A percentile compares a stretch with the other conserved stretches of the same genome.
Evolutionary conservation across 176 grass and related monocot genomes (phyloP).

Genomic region (Poa pratensis): DNA sequence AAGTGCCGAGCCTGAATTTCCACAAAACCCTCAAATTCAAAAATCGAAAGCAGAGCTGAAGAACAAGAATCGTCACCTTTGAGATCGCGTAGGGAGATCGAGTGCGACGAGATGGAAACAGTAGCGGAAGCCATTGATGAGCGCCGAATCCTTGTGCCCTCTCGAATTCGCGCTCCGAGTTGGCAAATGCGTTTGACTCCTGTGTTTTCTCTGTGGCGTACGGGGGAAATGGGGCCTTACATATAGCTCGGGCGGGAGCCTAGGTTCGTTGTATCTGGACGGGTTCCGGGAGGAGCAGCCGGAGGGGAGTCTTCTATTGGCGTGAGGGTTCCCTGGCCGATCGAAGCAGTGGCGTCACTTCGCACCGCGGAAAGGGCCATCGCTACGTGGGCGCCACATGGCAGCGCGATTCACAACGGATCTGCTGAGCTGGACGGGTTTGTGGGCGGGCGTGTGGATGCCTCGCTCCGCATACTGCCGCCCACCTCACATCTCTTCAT

Average conservation of each 20-base stretch:
- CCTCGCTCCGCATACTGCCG: background rate
- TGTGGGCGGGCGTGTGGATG: constrained; percentile 40
- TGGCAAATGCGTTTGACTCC: constrained; percentile 11
- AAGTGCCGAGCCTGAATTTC: background rate
- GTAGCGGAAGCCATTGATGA: constrained; percentile 72
- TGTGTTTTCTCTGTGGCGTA: constrained; percentile 43
- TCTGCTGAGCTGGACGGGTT: constrained; percentile 1
- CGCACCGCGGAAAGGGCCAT: background rate
- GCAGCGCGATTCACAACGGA: background rate
- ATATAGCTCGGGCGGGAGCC: constrained; percentile 48
- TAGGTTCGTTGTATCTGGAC: constrained; percentile 68
- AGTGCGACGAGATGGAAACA: constrained; percentile 69
- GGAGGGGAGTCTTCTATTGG: background rate
- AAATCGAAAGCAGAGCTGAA: background rate
- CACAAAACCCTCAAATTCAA: background rate
- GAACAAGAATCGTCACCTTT: constrained; percentile 49
- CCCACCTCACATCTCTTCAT: background rate
- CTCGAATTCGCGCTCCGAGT: constrained; percentile 5
- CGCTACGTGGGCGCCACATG: constrained; percentile 24
- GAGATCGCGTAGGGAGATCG: constrained; percentile 58
- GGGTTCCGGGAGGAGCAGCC: constrained; percentile 21
- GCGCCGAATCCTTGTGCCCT: background rate
- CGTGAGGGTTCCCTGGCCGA: constrained; percentile 35
- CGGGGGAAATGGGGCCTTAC: constrained; percentile 28
- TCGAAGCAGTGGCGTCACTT: constrained; percentile 70